A percentile compares a stretch with the other conserved stretches of the same genome.
phyloP scores from a whole-genome alignment of 179 eudicot species.

The Silene noctiflora region DNA sequence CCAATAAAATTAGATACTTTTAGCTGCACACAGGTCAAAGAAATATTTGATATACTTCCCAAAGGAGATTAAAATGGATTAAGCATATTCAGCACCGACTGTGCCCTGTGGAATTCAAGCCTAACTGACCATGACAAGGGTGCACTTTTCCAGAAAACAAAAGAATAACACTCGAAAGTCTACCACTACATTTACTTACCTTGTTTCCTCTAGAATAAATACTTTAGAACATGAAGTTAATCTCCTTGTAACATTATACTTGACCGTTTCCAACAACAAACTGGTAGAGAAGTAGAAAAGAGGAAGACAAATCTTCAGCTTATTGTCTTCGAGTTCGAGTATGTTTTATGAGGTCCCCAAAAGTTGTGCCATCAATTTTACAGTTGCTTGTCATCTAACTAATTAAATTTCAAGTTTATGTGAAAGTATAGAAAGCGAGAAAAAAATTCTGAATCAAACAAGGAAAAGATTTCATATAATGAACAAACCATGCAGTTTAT shows the following conservation, averaged over 20 bases:
- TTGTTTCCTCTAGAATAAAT: conserved; percentile 4
- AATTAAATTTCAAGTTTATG: neutral
- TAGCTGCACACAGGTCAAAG: conserved; percentile 25
- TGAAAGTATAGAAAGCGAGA: neutral
- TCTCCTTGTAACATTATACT: neutral
- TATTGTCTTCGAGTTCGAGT: neutral
- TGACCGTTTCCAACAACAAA: neutral
- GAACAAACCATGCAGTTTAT: too few species aligned
- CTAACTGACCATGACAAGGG: neutral
- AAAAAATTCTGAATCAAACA: neutral
- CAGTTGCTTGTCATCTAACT: neutral
- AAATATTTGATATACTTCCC: neutral
- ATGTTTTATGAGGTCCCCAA: conserved; percentile 2
- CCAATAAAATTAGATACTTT: conserved; percentile 65
- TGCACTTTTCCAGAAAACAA: neutral
- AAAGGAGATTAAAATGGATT: neutral
- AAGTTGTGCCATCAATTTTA: neutral
- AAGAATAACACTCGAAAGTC: neutral
- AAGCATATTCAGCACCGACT: too few species aligned
- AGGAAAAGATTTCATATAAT: too few species aligned
- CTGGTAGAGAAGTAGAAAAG: neutral
- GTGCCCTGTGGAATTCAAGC: neutral
- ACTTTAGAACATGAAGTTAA: neutral
- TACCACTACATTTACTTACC: neutral
- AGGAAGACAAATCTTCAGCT: neutral